Evolutionary conservation across 805 yeast genomes (phyloP).

Genomic region (Sugiyamaella mastotermitis): DNA sequence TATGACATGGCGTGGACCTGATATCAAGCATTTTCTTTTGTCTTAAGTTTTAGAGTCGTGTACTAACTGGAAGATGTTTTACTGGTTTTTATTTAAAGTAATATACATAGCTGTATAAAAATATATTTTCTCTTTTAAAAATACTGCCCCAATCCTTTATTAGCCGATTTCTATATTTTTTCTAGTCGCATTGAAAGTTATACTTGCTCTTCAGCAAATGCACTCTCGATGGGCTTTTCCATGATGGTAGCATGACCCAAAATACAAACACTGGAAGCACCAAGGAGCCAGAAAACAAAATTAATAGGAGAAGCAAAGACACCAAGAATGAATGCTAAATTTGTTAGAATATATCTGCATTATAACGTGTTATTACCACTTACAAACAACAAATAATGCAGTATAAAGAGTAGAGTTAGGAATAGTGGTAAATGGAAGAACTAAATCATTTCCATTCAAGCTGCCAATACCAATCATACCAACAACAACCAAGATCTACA

Average conservation of each 20-base stretch:
- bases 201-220: conserved; percentile 71
- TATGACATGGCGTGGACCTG: conserved; percentile 77
- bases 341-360: no score
- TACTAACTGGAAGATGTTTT: no score
- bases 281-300: conserved; percentile 86
- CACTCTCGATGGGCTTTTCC: conserved; percentile 94
- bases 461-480: conserved; percentile 76
- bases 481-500: conserved; percentile 54
- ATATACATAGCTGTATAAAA: no score
- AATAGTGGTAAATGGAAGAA: conserved; percentile 57
- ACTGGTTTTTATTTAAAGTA: no score
- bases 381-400: conserved; percentile 63
- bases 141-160: no score
- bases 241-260: conserved; percentile 82
- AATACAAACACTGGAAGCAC: conserved; percentile 74
- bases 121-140: no score
- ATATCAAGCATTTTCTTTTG: no score
- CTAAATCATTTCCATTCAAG: conserved; percentile 78
- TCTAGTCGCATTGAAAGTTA: no score
- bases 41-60: neutral
- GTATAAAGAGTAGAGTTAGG: conserved; percentile 81
- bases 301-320: conserved; percentile 85
- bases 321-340: conserved; percentile 77
- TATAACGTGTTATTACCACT: no score
- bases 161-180: no score